Conservation (phyloP, 2,329 filamentous ascomycete species). For the Pyrenochaeta sp. region DNA sequence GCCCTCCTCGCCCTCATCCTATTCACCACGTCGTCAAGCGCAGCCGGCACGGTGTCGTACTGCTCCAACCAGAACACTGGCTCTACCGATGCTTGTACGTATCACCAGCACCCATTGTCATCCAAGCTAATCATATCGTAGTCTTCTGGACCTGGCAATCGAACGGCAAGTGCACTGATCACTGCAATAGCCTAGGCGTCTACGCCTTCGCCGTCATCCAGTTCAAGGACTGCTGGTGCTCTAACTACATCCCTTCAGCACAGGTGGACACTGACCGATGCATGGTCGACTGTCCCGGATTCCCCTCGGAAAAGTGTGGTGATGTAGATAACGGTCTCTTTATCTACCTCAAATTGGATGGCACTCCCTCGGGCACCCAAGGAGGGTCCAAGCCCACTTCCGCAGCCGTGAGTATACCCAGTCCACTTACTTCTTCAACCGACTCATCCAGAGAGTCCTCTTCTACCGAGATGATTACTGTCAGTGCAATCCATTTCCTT, state of each 20-base stretch:
- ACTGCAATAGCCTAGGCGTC: slow-evolving; percentile 58
- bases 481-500: slow-evolving; percentile 39
- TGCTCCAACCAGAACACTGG: slow-evolving; percentile 57
- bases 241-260: slow-evolving; percentile 67
- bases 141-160: slow-evolving; percentile 61
- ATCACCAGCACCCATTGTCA: background rate
- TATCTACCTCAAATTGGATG: slow-evolving; percentile 66
- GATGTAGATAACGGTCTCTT: slow-evolving; percentile 61
- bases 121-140: slow-evolving; percentile 16
- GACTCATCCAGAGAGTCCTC: slow-evolving; percentile 14
- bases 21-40: slow-evolving; percentile 18
- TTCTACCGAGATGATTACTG: slow-evolving; percentile 29
- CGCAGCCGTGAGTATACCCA: slow-evolving; percentile 33
- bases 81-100: slow-evolving; percentile 45
- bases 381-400: slow-evolving; percentile 44
- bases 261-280: slow-evolving; percentile 58
- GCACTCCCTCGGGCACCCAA: slow-evolving; percentile 65
- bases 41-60: slow-evolving; percentile 43
- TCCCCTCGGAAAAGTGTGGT: slow-evolving; percentile 70
- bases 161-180: slow-evolving; percentile 70
- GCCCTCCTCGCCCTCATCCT: slow-evolving; percentile 25
- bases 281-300: slow-evolving; percentile 71
- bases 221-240: slow-evolving; percentile 74
- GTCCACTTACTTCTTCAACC: slow-evolving; percentile 23
- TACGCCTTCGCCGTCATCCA: slow-evolving; percentile 76